Conservation (phyloP, 768 basidiomycete species). For the Kwoniella dendrophila region DNA sequence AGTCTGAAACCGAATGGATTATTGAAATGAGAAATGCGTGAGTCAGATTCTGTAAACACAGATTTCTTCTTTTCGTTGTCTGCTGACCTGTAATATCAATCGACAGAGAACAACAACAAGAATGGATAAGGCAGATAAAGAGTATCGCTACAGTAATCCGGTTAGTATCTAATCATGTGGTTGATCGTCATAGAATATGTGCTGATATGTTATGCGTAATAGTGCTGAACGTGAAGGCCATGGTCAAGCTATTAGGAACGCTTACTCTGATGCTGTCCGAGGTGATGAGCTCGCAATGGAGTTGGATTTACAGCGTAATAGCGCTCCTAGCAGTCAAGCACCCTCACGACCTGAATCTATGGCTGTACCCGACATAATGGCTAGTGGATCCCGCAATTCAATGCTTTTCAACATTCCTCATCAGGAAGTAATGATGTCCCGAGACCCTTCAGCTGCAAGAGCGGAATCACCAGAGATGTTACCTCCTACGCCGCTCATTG, state of each 20-base stretch:
- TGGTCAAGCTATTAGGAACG: conserved; percentile 16
- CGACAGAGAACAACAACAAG: conserved; percentile 25
- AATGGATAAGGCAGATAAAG: conserved; percentile 36
- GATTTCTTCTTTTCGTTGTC: no score
- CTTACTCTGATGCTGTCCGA: conserved; percentile 14
- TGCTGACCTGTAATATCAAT: background rate
- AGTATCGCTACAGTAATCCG: conserved; percentile 20
- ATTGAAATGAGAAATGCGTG: conserved; percentile 32
- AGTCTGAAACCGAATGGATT: conserved; percentile 26
- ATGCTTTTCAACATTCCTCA: background rate
- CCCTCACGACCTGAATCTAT: conserved; percentile 6
- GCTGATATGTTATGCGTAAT: background rate
- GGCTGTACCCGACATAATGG: no score
- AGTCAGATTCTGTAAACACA: background rate
- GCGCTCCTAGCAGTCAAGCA: conserved; percentile 14
- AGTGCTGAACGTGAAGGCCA: conserved; percentile 22
- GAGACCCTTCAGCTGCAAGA: conserved; percentile 16
- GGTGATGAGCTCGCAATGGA: conserved; percentile 24
- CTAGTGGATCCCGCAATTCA: conserved; percentile 3
- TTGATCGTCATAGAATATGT: background rate
- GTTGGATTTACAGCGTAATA: conserved; percentile 19
- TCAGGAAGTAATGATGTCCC: background rate
- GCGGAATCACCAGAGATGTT: conserved; percentile 23
- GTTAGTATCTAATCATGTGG: conserved; percentile 6
- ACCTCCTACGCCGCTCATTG: conserved; percentile 4